These are phyloP conservation scores for Thelephora terrestris DNA, from an alignment of 1,284 basidiomycete genomes.

Conservation along the genomic window DNA sequence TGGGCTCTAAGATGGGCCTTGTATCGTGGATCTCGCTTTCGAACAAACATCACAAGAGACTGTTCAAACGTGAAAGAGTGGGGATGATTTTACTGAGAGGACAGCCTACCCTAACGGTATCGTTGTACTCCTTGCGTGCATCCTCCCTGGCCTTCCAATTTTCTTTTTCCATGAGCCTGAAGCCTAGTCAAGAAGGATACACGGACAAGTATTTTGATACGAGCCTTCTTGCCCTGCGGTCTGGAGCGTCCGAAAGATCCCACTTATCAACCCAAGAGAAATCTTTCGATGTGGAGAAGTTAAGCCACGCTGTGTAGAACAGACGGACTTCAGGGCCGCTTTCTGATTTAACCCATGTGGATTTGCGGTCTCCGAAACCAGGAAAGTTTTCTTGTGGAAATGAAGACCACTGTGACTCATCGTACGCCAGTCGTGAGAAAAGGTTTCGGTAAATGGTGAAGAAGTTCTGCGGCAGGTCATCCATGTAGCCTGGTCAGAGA, in stretches of 20 bases:
- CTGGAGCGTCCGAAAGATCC: slow-evolving; percentile 78
- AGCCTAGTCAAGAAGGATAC: neutral
- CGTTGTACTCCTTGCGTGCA: slow-evolving; percentile 87
- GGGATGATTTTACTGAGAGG: neutral
- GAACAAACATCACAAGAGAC: slow-evolving; percentile 80
- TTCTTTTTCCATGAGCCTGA: slow-evolving; percentile 88
- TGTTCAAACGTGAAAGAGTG: slow-evolving; percentile 21
- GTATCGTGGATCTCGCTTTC: slow-evolving; percentile 91
- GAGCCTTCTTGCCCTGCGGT: slow-evolving; percentile 72
- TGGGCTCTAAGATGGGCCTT: slow-evolving; percentile 60
- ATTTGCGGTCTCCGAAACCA: slow-evolving; percentile 61
- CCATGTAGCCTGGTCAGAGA: slow-evolving; percentile 2
- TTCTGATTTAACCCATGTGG: slow-evolving; percentile 49
- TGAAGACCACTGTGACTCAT: slow-evolving; percentile 61
- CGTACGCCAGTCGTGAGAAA: slow-evolving; percentile 75
- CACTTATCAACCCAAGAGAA: slow-evolving; percentile 88
- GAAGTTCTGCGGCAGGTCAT: slow-evolving; percentile 55
- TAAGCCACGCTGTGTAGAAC: slow-evolving; percentile 86
- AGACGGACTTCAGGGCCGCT: slow-evolving; percentile 41
- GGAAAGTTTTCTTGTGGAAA: slow-evolving; percentile 45
- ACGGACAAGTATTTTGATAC: slow-evolving; percentile 7
- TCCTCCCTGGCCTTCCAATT: slow-evolving; percentile 90
- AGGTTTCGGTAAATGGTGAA: slow-evolving; percentile 86
- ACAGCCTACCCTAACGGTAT: slow-evolving; percentile 67
- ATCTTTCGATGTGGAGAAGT: slow-evolving; percentile 83